Percentiles rank a stretch among this genome's conserved stretches.
These are phyloP conservation scores for Epichloe sibirici DNA, from an alignment of 2,329 filamentous ascomycete genomes.

Conservation along the genomic window DNA sequence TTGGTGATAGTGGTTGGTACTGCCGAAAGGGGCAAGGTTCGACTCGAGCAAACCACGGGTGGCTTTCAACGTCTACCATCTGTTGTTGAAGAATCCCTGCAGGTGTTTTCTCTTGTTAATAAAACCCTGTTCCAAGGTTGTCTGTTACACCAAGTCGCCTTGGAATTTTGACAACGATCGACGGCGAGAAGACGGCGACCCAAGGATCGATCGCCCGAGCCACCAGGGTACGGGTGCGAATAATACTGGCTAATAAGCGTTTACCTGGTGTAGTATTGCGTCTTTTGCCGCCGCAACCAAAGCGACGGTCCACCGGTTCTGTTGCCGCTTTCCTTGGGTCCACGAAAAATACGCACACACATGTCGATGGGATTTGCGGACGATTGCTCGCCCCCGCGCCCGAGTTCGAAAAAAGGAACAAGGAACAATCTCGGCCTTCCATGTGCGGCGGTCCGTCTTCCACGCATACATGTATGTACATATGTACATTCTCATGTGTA, in stretches of 20 bases:
- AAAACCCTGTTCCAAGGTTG: no score
- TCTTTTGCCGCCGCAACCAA: background rate
- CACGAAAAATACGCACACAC: background rate
- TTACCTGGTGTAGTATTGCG: background rate
- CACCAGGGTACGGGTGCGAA: no score
- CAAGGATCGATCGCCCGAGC: background rate
- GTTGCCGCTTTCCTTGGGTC: background rate
- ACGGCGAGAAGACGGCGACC: background rate
- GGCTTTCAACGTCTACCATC: no score
- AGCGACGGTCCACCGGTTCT: background rate
- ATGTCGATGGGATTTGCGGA: background rate
- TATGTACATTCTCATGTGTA: constrained; percentile 1
- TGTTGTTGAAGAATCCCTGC: background rate
- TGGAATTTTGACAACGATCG: background rate
- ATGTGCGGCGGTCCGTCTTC: constrained; percentile 15
- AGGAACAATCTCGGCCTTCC: constrained; percentile 10
- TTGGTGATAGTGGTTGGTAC: no score
- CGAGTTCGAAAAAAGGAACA: background rate
- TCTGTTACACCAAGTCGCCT: background rate
- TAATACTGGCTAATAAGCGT: no score
- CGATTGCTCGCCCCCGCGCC: background rate
- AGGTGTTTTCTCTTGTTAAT: no score
- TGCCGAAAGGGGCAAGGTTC: no score
- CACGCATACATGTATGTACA: constrained; percentile 7
- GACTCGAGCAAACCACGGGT: no score